These are phyloP conservation scores for Moniliella sp. DNA, from an alignment of 1,284 basidiomycete genomes.

Conservation along the genomic window DNA sequence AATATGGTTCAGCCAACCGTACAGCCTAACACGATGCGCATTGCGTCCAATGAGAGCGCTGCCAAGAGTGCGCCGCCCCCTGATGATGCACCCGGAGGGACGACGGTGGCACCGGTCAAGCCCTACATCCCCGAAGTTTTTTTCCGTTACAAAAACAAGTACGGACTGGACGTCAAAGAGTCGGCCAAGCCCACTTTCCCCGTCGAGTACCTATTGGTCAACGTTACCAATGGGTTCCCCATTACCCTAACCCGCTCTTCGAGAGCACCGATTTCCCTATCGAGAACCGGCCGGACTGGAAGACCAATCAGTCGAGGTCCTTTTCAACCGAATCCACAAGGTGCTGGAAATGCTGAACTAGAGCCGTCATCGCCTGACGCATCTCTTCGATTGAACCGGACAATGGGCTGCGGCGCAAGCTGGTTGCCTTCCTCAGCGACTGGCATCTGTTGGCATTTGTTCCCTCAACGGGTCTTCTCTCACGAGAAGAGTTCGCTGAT, in stretches of 20 bases:
- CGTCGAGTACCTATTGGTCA: slow-evolving; percentile 88
- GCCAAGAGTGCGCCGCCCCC: too few species aligned
- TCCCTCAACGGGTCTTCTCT: slow-evolving; percentile 58
- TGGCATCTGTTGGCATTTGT: slow-evolving; percentile 83
- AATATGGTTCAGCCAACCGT: slow-evolving; percentile 95
- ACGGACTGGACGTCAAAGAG: slow-evolving; percentile 89
- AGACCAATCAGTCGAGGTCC: slow-evolving; percentile 53
- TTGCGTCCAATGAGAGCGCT: slow-evolving; percentile 51
- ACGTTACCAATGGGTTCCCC: slow-evolving; percentile 92
- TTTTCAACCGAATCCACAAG: slow-evolving; percentile 45
- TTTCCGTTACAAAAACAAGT: slow-evolving; percentile 96
- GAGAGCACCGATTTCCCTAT: slow-evolving; percentile 47
- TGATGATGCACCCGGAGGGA: too few species aligned
- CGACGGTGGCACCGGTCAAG: too few species aligned
- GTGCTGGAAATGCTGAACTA: slow-evolving; percentile 35
- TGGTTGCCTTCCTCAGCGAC: slow-evolving; percentile 40
- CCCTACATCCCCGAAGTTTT: slow-evolving; percentile 98
- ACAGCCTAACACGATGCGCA: slow-evolving; percentile 49
- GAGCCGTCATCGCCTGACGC: too few species aligned
- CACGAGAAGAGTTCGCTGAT: slow-evolving; percentile 39
- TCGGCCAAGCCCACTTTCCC: slow-evolving; percentile 95
- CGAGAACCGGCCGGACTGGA: slow-evolving; percentile 75
- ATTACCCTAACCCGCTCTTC: slow-evolving; percentile 66
- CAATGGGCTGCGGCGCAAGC: slow-evolving; percentile 10
- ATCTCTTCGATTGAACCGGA: slow-evolving; percentile 3